phyloP scores from a whole-genome alignment of 139 green algal species.

The Chlamydomonas incerta region DNA sequence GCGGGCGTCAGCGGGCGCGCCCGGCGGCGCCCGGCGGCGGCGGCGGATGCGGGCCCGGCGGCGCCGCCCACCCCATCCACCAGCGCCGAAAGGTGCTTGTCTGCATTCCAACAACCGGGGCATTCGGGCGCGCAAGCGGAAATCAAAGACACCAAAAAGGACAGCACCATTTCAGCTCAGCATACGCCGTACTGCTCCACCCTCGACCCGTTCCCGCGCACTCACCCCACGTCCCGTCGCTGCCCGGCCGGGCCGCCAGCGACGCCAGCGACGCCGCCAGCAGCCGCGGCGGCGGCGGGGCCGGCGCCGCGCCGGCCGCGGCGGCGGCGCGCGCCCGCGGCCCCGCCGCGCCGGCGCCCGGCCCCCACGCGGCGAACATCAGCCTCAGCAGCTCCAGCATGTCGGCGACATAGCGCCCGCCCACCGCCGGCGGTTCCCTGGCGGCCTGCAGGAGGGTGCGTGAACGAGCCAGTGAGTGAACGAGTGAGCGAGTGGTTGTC shows the following conservation, averaged over 20 bases:
- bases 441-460: neutral
- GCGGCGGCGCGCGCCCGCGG: neutral
- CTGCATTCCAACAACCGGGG: too few relatives aligned
- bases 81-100: neutral
- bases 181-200: too few relatives aligned
- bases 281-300: neutral
- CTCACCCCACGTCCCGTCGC: neutral
- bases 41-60: too few relatives aligned
- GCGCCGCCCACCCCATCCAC: neutral
- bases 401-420: neutral
- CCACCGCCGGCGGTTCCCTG: neutral
- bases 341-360: too few relatives aligned
- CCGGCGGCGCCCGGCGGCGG: too few relatives aligned
- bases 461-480: too few relatives aligned
- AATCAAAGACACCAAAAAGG: too few relatives aligned
- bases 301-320: neutral
- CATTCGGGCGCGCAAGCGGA: too few relatives aligned
- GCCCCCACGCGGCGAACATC: neutral
- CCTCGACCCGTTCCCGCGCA: too few relatives aligned
- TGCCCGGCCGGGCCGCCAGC: neutral
- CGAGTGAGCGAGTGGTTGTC: too few relatives aligned
- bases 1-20: neutral
- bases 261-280: conserved; percentile 13
- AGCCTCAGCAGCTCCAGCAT: neutral
- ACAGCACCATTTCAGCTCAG: too few relatives aligned